Conservation (phyloP, 768 basidiomycete genomes). For the Termitomyces sp. region DNA sequence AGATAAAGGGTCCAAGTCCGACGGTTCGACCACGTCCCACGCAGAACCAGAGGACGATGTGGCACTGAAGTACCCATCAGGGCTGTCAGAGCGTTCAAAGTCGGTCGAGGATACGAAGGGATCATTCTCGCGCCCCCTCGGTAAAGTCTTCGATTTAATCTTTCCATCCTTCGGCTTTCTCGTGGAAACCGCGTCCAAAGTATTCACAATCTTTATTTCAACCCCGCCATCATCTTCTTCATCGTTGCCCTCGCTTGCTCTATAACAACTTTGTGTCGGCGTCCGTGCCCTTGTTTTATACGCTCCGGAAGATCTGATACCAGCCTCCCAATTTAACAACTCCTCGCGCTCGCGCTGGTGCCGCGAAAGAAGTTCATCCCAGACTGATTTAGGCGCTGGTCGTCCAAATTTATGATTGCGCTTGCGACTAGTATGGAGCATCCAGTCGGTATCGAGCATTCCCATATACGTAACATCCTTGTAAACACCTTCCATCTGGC, state of each 20-base stretch:
- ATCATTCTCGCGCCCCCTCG: not conserved
- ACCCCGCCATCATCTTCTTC: not conserved
- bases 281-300: not conserved
- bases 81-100: slow-evolving; percentile 1
- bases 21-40: slow-evolving; percentile 8
- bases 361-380: slow-evolving; percentile 59
- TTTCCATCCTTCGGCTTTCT: not conserved
- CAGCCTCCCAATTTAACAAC: slow-evolving; percentile 46
- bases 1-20: slow-evolving; percentile 1
- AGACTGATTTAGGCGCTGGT: slow-evolving; percentile 36
- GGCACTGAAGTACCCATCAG: not conserved
- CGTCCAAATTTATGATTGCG: slow-evolving; percentile 13
- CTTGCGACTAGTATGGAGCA: slow-evolving; percentile 19
- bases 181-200: not conserved
- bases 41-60: slow-evolving; percentile 1
- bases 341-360: slow-evolving; percentile 56
- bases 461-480: slow-evolving; percentile 58
- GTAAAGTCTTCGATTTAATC: not conserved
- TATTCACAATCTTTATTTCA: not conserved
- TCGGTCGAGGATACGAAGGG: slow-evolving; percentile 1
- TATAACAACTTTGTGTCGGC: slow-evolving; percentile 5
- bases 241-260: not conserved
- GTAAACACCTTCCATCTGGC: slow-evolving; percentile 40
- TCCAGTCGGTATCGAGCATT: slow-evolving; percentile 60
- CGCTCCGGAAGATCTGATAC: not conserved